Evolutionary conservation across 805 yeast species (phyloP), one percentile per base, ranked within the genome.

Genomic region (Pichia kluyveri): DNA sequence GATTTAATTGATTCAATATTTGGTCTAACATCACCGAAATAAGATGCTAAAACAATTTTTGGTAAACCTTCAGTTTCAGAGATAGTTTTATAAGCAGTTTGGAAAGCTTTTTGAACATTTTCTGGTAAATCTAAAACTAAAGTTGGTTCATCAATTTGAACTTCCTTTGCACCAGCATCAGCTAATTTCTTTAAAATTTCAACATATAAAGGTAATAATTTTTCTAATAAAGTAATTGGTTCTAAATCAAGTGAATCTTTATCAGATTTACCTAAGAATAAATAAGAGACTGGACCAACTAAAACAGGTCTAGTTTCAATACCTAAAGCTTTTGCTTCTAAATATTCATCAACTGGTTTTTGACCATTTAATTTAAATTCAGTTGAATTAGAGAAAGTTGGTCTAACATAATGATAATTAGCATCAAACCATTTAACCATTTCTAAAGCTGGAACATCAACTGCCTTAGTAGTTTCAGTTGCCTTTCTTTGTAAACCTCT

Each of bases 391-490:
- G 96, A 86, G 79, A 93, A 90, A 60, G 99, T 93, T 72, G 99
- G 99, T 80, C 99, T 87, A 66, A 93, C 98, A 72, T 93, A 93
- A 75, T 93, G 99, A 87, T 93, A 93, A 88, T 93, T 93, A 57
- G 97, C 86, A 75, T 93, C 99, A 63, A 93, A 93, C 99, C 99
- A 93, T 80, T 93, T 93, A 62, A 93, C 99, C 99, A 93, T 93
- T 81, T 93, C 96, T 69, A 88, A 80, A 63, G 99, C 99, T 55
- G 98, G 91, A 54, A 93, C 99, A 72, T 93, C 99, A 61, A 93
- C 96, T 60, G 95, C 96, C 61, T 83, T 79, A 54, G 81, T 69
- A 58, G 89, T 67, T 61, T 84, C 95, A 58, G 95, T 85, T 58
- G 95, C 96, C 72, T 85, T 83, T 76, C 93, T 87, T 79, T 93